Evolutionary conservation across 805 yeast genomes (phyloP).

Genomic region (Saccharomycopsis sp.): DNA sequence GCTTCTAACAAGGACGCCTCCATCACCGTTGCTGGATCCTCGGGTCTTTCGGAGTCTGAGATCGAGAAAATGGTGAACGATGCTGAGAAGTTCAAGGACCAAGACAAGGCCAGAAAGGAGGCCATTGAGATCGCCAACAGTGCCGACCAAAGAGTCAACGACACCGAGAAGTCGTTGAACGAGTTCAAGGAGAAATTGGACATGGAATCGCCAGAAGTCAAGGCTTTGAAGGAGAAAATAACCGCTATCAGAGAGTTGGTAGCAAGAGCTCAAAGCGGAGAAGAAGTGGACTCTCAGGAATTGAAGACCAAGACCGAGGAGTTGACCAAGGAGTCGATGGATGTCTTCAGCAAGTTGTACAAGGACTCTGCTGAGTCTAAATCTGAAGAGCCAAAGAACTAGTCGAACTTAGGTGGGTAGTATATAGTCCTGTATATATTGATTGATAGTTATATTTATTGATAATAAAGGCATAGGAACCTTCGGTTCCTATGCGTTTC

Average conservation of each 20-base stretch:
- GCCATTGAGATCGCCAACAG: constrained; percentile 81
- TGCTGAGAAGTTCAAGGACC: constrained; percentile 82
- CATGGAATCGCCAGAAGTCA: constrained; percentile 42
- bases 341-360: constrained; percentile 74
- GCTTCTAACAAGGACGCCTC: constrained; percentile 91
- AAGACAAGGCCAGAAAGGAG: constrained; percentile 81
- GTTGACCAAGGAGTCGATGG: constrained; percentile 72
- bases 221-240: constrained; percentile 48
- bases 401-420: neutral
- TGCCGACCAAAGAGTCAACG: constrained; percentile 74
- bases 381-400: constrained; percentile 7
- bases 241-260: constrained; percentile 66
- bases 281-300: constrained; percentile 55
- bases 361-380: constrained; percentile 12
- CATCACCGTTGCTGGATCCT: constrained; percentile 93
- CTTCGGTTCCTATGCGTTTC: too few species aligned
- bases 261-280: constrained; percentile 62
- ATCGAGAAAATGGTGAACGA: constrained; percentile 87
- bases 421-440: neutral
- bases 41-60: constrained; percentile 86
- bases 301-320: constrained; percentile 79
- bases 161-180: constrained; percentile 77
- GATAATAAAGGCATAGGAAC: too few species aligned
- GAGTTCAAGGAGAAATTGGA: constrained; percentile 67
- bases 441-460: too few species aligned